Base-by-base conservation (phyloP, 176 grass and related monocot genomes). In the Zoysia japonica region DNA sequence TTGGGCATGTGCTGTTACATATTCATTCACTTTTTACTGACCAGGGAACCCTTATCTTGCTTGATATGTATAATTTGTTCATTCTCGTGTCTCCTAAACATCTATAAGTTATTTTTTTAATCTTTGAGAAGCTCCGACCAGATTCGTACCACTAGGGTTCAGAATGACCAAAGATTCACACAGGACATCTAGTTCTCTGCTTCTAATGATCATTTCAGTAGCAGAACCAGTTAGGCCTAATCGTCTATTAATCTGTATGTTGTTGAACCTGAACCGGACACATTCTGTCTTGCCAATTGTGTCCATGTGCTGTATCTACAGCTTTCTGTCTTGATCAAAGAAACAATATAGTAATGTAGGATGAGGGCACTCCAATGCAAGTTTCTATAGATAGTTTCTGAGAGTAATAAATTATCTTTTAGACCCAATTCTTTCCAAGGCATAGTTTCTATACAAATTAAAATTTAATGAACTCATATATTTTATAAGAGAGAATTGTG, bases 51-150 rank as follows among this genome's bases (percentile, higher is more conserved):
- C 14, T 9, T 2, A 56, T 71, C 11, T 65, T n/a, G 37, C 12
- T 42, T 65, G 69, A 53, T 16, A 16, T 72, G 17, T 71, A 72
- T 6, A 72, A 12, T 74, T 79, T 11, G n/a, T 79, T 65, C 54
- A 35, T 65, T 65, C 37, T 74, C 52, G 37, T 65, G 65, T 10
- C 4, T 65, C 16, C 48, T 9, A 82, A 53, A 65, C 70, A 65
- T 41, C 47, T 46, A 37, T 0, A 46, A 54, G 47, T 17, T 53
- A 47, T 17, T 65, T 82, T 28, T 28, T 28, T 28, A 28, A 49
- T 8, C 37, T 3, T 73, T 35, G 9, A 11, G 9, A 37, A 11
- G 9, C 9, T 37, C 20, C 9, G 14, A 52, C 9, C 2, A 62
- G 6, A 37, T 11, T 36, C 12, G 6, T n/a, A 17, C 19, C 19